Evolutionary conservation across 805 yeast genomes (phyloP).

Genomic region (Clavispora fructus): DNA sequence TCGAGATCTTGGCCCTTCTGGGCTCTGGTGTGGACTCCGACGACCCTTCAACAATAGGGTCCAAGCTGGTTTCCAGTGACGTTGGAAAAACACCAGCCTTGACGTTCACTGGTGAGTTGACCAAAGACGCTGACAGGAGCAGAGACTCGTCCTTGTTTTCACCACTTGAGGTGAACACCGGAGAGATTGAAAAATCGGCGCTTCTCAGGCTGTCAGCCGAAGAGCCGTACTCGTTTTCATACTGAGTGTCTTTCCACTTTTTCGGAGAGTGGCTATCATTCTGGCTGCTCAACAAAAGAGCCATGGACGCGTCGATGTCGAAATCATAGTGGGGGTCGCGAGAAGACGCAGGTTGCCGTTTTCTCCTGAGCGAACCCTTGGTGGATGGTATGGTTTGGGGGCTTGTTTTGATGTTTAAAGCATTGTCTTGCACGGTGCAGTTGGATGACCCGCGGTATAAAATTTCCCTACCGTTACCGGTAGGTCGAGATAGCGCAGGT

Average conservation of each 20-base stretch:
- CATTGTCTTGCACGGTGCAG: not conserved
- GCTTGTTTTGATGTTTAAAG: conserved; percentile 1
- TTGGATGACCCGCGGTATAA: conserved; percentile 1
- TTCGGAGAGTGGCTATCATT: not conserved
- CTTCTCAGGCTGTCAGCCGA: conserved; percentile 41
- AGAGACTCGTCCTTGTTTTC: conserved; percentile 31
- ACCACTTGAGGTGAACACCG: conserved; percentile 29
- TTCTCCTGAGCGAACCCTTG: not conserved
- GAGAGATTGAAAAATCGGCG: conserved; percentile 23
- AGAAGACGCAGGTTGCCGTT: not conserved
- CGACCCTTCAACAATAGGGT: conserved; percentile 19
- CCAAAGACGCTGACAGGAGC: conserved; percentile 30
- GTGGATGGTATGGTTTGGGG: conserved; percentile 1
- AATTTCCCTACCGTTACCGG: conserved; percentile 17
- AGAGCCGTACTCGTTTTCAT: conserved; percentile 24
- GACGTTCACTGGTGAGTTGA: conserved; percentile 9
- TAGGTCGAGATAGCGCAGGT: conserved; percentile 38
- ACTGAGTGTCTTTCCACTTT: not conserved
- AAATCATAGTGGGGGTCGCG: conserved; percentile 20
- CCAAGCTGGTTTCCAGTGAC: conserved; percentile 13
- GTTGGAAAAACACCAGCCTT: conserved; percentile 3
- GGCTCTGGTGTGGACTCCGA: conserved; percentile 16
- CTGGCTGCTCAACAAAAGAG: conserved; percentile 24
- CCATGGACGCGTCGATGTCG: conserved; percentile 45
- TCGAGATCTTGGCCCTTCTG: not conserved